Base-by-base conservation (phyloP, 139 green algal genomes). In the Eudorina sp. region DNA sequence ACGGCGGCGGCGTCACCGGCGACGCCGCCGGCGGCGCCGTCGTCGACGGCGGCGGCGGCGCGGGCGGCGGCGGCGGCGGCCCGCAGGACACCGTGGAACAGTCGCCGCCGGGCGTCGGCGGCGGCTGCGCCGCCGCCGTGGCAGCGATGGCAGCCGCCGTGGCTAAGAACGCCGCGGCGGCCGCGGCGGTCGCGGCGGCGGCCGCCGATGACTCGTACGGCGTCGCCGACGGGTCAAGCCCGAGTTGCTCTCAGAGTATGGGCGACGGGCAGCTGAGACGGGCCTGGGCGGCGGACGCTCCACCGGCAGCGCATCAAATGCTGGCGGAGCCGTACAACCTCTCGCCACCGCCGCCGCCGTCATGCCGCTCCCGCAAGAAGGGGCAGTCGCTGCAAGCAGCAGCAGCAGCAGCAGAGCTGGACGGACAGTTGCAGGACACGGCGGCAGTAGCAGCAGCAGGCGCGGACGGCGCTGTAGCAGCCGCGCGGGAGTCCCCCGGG, bases 241-340 rank as follows among this genome's bases (percentile, higher is more conserved):
- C 69, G 31, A 80, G 72, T 60, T 81, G 73, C 72, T 85, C 45
- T 5, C 81, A 66, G 53, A 87, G 48, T 29, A 43, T 46, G 76
- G 84, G 25, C 27, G 36, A 87, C 7, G 31, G 46, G 43, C 45
- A 16, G 31, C 23, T 58, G 23, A 18, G 40, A 21, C 40, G 70
- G 70, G 29, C 7, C 29, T 27, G n/a, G 16, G 62, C 21, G 14
- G 68, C 68, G 25, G 31, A 4, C 34, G 34, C n/a, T n/a, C n/a
- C n/a, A n/a, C n/a, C n/a, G n/a, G n/a, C n/a, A n/a, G n/a, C n/a
- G n/a, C n/a, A n/a, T n/a, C n/a, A n/a, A n/a, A n/a, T n/a, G n/a
- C n/a, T n/a, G n/a, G n/a, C n/a, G n/a, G n/a, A n/a, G n/a, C n/a
- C n/a, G n/a, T n/a, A n/a, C n/a, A n/a, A n/a, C n/a, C n/a, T n/a